A percentile compares a stretch with the other conserved stretches of the same genome.
phyloP scores from a whole-genome alignment of 169 alveolate genomes.

The Sarcocystis neurona region DNA sequence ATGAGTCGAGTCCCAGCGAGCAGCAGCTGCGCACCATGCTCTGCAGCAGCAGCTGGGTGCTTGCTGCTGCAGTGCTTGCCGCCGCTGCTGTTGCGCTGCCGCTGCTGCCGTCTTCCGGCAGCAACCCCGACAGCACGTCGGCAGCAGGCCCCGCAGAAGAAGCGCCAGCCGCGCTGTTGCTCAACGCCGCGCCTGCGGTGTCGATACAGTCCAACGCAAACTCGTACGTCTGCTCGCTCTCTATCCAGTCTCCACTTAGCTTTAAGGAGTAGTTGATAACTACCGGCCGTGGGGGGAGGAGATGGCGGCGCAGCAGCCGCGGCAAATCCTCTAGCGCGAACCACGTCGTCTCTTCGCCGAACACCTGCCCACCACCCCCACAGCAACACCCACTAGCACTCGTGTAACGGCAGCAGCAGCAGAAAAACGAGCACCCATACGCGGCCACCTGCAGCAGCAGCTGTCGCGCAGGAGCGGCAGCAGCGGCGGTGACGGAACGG shows the following conservation, averaged over 20 bases:
- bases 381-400: not conserved
- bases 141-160: not conserved
- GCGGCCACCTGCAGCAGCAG: not conserved
- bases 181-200: constrained; percentile 37
- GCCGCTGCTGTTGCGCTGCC: not conserved
- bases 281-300: constrained; percentile 44
- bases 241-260: constrained; percentile 44
- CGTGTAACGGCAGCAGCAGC: not conserved
- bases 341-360: not conserved
- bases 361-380: too few species aligned
- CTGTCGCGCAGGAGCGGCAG: not conserved
- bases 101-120: not conserved
- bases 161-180: constrained; percentile 10
- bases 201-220: constrained; percentile 41
- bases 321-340: constrained; percentile 20
- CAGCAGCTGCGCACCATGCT: constrained; percentile 39
- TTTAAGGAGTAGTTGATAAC: not conserved
- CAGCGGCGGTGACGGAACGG: not conserved
- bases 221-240: constrained; percentile 47
- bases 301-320: constrained; percentile 34
- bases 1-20: constrained; percentile 38
- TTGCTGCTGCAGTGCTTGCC: not conserved
- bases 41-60: constrained; percentile 14
- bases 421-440: not conserved
- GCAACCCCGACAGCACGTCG: not conserved